Conservation (phyloP, 2,329 filamentous ascomycete genomes). For the Calonectria leucothoes region DNA sequence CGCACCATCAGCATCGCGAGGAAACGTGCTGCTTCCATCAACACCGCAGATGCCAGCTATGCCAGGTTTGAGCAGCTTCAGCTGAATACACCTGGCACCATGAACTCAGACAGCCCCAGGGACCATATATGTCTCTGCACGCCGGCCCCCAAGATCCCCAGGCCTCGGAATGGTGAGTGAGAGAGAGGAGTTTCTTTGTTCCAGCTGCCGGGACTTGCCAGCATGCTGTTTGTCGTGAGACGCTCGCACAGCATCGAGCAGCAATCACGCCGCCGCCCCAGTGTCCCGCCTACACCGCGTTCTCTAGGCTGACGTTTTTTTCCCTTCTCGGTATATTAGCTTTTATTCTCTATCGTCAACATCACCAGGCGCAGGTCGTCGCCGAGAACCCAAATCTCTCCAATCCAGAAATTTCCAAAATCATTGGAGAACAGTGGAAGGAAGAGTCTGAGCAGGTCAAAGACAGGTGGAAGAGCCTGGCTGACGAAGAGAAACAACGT, state of each 20-base stretch:
- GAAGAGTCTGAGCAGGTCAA: conserved; percentile 80
- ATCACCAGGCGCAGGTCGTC: conserved; percentile 86
- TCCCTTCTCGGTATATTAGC: conserved; percentile 73
- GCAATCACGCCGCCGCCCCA: background rate
- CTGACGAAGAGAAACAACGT: conserved; percentile 91
- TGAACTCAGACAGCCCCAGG: conserved; percentile 46
- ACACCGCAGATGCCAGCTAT: conserved; percentile 57
- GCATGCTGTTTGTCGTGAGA: conserved; percentile 2
- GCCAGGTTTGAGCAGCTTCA: conserved; percentile 45
- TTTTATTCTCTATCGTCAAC: conserved; percentile 97
- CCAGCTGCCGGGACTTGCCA: background rate
- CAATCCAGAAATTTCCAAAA: conserved; percentile 97
- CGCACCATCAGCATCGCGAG: conserved; percentile 40
- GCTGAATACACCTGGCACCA: conserved; percentile 42
- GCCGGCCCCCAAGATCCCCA: conserved; percentile 67
- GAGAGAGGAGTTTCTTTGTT: conserved; percentile 27
- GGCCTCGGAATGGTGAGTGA: conserved; percentile 68
- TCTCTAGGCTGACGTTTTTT: conserved; percentile 38
- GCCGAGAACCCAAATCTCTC: conserved; percentile 87
- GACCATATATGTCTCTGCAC: conserved; percentile 68
- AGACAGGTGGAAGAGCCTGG: conserved; percentile 87
- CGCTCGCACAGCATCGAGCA: background rate
- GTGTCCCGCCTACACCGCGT: background rate
- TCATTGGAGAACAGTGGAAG: conserved; percentile 94
- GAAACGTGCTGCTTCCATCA: conserved; percentile 61